Base-by-base conservation (phyloP, 1,284 basidiomycete genomes). In the Ceratobasidium sp. region DNA sequence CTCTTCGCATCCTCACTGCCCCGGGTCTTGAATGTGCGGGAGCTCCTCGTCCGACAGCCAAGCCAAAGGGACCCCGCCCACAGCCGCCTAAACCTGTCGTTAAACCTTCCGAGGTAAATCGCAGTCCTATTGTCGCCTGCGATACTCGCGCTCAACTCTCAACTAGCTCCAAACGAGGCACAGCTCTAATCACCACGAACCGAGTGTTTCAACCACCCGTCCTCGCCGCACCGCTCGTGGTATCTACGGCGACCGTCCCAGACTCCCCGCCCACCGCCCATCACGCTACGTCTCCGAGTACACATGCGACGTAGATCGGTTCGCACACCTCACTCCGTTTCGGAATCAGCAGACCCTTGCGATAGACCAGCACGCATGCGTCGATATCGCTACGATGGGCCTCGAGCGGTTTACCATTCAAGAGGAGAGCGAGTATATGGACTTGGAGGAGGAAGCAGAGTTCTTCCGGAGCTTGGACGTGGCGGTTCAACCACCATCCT, bases 11-110 rank as follows among this genome's bases (percentile, higher is more conserved):
- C 0, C 36, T 40, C 4, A 3, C 53, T 33, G 11, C 28, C 2
- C 18, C 28, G 1, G 28, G 11, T 2, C 1, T 28, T 28, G 33
- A 33, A 16, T 11, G 23, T 25, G 3, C 14, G 14, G 1, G 11
- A 16, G 53, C 5, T 54, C 53, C 25, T 54, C 53, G 28, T 54
- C 53, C 53, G 28, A 54, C 5, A 1, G 3, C 12, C 23, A 54
- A 54, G 49, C 53, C 53, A 54, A 54, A 54, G 28, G 53, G 53
- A 28, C 53, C 53, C 12, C 53, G 25, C 11, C 28, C 53, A 18
- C 53, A 54, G 25, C 28, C 53, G 9, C 23, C 16, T 25, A 54
- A 54, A 18, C 25, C 8, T 33, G 28, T 12, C 28, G 9, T 33
- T 28, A 16, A 54, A 33, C 1, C 28, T 12, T 5, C 23, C 25